Evolutionary conservation across 768 basidiomycete species (phyloP).

Genomic region (Panaeolus papilionaceus): DNA sequence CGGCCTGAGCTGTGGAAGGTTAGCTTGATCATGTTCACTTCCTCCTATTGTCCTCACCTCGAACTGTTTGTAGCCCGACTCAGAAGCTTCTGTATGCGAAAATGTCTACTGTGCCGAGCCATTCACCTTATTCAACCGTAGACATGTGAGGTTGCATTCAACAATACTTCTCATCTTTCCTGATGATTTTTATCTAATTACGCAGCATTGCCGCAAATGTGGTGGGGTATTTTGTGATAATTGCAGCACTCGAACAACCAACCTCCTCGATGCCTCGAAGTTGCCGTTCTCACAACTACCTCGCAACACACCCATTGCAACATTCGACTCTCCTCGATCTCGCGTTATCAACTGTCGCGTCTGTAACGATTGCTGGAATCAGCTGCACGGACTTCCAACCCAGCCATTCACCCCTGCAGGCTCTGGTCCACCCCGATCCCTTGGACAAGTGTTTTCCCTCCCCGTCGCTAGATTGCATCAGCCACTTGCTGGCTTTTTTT

Average conservation of each 20-base stretch:
- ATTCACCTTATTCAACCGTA: background rate
- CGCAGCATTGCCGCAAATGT: constrained; percentile 13
- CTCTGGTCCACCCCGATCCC: no score
- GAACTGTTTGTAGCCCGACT: background rate
- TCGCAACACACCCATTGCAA: background rate
- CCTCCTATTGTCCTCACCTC: no score
- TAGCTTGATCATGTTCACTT: background rate
- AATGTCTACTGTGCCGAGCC: background rate
- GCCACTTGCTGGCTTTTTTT: background rate
- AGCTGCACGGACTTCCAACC: background rate
- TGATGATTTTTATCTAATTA: background rate
- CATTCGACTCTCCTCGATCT: constrained; percentile 7
- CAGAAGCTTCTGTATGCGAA: background rate
- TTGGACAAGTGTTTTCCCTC: background rate
- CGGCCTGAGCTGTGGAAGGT: background rate
- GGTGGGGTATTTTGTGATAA: constrained; percentile 8
- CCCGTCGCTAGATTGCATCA: background rate
- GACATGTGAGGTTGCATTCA: background rate
- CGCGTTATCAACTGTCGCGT: background rate
- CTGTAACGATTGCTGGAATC: background rate
- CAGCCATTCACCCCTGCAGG: background rate
- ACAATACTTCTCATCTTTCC: background rate
- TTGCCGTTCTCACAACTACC: background rate
- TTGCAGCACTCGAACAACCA: background rate
- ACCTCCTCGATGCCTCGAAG: background rate